Evolutionary conservation across 2,329 filamentous ascomycete species (phyloP), one percentile per base, ranked within the genome.

Genomic region (Scedosporium minutisporum): DNA sequence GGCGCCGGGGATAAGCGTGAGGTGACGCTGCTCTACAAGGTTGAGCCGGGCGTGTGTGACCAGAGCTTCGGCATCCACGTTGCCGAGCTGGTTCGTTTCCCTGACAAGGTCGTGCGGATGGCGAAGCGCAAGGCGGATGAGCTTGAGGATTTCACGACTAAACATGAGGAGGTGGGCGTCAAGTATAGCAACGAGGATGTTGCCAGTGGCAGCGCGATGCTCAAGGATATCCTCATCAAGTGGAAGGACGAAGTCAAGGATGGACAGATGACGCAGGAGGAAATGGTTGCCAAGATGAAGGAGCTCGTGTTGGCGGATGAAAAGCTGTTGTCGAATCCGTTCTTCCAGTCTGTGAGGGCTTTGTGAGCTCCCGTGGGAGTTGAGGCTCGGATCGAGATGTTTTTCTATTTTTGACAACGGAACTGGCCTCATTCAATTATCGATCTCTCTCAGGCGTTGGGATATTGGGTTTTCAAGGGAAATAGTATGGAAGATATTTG

Each of bases 21-120:
- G 76, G 96, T 99, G 57, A 97, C 93, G 1, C 82, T 99, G 6
- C 83, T 99, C 5, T 99, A 99, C 81, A 96, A 96, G 77, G 95
- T 99, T 42, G 91, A 96, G 71, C 90, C 91, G 0, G 95, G 95
- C 58, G 89, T 99, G 68, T 97, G 92, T 72, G 95, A 99, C 74
- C 95, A 99, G 77, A 95, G 89, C 64, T 99, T 99, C 73, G 95
- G 95, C 69, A 99, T 99, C 69, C 95, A 99, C 75, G 96, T 99
- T 14, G 95, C 95, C 0, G 95, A 99, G 77, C 83, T 99, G 5
- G 95, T 99, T 21, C 87, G 93, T 55, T 99, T 99, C 77, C 95
- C 95, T 0, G 88, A 91, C 68, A 99, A 99, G 77, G 96, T 99
- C 16, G 90, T 99, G 65, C 91, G 92, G 66, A 99, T 99, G 96